phyloP scores from a whole-genome alignment of 805 yeast species.

The Schwanniomyces pseudopolymorphus region DNA sequence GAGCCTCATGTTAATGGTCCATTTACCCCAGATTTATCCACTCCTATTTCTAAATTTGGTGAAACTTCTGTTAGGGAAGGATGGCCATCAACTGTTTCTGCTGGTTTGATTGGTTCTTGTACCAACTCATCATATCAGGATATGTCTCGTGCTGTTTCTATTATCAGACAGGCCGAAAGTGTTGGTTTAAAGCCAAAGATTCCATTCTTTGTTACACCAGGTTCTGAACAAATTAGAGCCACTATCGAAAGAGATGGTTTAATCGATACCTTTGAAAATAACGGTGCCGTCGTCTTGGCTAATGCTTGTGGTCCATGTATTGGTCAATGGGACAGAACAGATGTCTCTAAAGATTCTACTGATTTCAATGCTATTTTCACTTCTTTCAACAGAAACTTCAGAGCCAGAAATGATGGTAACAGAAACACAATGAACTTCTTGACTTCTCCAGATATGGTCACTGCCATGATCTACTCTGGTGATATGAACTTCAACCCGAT shows the following conservation, averaged over 20 bases:
- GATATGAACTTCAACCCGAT: slow-evolving; percentile 89
- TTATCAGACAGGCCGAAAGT: slow-evolving; percentile 80
- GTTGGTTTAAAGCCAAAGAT: slow-evolving; percentile 89
- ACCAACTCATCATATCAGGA: slow-evolving; percentile 98
- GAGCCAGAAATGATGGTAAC: slow-evolving; percentile 98
- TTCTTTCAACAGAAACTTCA: slow-evolving; percentile 96
- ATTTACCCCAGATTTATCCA: slow-evolving; percentile 95
- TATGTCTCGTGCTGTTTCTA: slow-evolving; percentile 93
- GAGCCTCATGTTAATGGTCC: slow-evolving; percentile 99
- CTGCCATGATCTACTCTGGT: slow-evolving; percentile 95
- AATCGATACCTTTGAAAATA: slow-evolving; percentile 72
- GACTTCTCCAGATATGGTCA: slow-evolving; percentile 98
- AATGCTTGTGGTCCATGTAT: slow-evolving; percentile 99
- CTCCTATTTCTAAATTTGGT: slow-evolving; percentile 84
- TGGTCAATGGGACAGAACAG: slow-evolving; percentile 98
- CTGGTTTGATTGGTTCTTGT: slow-evolving; percentile 97
- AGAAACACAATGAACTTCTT: slow-evolving; percentile 96
- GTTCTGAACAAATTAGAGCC: slow-evolving; percentile 97
- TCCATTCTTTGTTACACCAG: slow-evolving; percentile 95
- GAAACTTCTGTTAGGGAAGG: slow-evolving; percentile 64
- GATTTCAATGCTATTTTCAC: slow-evolving; percentile 90
- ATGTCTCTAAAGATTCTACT: slow-evolving; percentile 59
- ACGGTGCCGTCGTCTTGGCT: slow-evolving; percentile 91
- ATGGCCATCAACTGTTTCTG: slow-evolving; percentile 87
- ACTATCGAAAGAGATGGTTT: slow-evolving; percentile 95